These are phyloP conservation scores for Inosperma sp. DNA, from an alignment of 768 basidiomycete genomes.

Conservation along the genomic window DNA sequence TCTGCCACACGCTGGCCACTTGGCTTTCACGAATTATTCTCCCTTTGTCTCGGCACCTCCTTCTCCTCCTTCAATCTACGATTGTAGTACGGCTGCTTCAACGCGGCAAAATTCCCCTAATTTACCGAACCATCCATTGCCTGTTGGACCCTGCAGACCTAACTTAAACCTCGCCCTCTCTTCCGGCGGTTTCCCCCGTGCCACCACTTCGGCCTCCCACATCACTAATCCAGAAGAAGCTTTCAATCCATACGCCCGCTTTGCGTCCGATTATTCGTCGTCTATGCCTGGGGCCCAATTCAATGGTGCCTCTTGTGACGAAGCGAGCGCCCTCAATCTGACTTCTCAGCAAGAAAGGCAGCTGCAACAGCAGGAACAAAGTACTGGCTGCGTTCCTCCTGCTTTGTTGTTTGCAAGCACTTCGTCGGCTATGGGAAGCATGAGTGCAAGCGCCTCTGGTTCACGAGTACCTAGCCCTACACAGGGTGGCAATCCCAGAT, in stretches of 20 bases:
- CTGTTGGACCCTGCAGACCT: slow-evolving; percentile 14
- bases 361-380: slow-evolving; percentile 13
- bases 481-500: slow-evolving; percentile 7
- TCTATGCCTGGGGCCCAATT: slow-evolving; percentile 57
- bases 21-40: slow-evolving; percentile 18
- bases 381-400: slow-evolving; percentile 51
- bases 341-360: slow-evolving; percentile 8
- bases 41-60: slow-evolving; percentile 40
- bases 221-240: slow-evolving; percentile 45
- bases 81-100: slow-evolving; percentile 32
- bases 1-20: slow-evolving; percentile 15
- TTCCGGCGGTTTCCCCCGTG: slow-evolving; percentile 20
- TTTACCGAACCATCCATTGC: neutral
- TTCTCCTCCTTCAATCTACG: slow-evolving; percentile 46
- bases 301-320: slow-evolving; percentile 36
- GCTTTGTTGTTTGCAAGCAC: slow-evolving; percentile 52
- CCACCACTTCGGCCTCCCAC: slow-evolving; percentile 16
- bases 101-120: slow-evolving; percentile 31
- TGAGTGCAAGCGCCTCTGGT: slow-evolving; percentile 17
- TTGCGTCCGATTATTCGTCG: slow-evolving; percentile 55
- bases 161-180: slow-evolving; percentile 18
- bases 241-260: slow-evolving; percentile 67
- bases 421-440: slow-evolving; percentile 5
- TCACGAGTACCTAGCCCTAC: slow-evolving; percentile 37
- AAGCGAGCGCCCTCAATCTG: slow-evolving; percentile 26